Percentiles rank a stretch among this genome's conserved stretches.
Conservation (phyloP, 345 rosid genomes). For the Lumnitzera racemosa region DNA sequence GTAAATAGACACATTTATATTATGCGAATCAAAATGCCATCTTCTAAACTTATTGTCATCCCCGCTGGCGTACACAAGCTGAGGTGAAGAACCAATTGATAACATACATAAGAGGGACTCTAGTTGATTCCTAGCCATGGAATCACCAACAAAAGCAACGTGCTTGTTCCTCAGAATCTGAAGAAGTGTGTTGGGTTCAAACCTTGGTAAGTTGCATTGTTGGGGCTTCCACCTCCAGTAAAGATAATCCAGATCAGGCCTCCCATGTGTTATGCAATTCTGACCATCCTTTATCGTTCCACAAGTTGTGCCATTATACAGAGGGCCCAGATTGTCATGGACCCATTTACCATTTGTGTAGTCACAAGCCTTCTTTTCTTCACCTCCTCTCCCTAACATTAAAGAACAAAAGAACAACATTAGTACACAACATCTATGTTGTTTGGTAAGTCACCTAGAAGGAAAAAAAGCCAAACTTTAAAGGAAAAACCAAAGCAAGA, state of each 20-base stretch:
- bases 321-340: constrained; percentile 55
- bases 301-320: constrained; percentile 72
- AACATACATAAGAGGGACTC: constrained; percentile 89
- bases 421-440: background rate
- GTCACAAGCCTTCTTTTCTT: constrained; percentile 39
- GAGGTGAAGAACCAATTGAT: constrained; percentile 45
- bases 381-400: constrained; percentile 24
- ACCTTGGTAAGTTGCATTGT: constrained; percentile 72
- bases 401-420: constrained; percentile 20
- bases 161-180: constrained; percentile 49
- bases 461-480: background rate
- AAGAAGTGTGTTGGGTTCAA: constrained; percentile 63
- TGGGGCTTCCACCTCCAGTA: constrained; percentile 89
- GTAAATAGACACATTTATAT: constrained; percentile 55
- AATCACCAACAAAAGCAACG: constrained; percentile 87
- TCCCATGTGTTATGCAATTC: constrained; percentile 74
- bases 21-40: constrained; percentile 62
- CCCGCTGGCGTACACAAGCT: constrained; percentile 52
- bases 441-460: background rate
- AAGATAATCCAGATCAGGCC: constrained; percentile 75
- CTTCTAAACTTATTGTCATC: constrained; percentile 73
- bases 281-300: constrained; percentile 83
- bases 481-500: background rate
- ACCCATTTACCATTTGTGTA: constrained; percentile 72
- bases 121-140: constrained; percentile 95